A percentile compares a stretch with the other conserved stretches of the same genome.
These are phyloP conservation scores for Inga laurina DNA, from an alignment of 306 rosid genomes.

Conservation along the genomic window DNA sequence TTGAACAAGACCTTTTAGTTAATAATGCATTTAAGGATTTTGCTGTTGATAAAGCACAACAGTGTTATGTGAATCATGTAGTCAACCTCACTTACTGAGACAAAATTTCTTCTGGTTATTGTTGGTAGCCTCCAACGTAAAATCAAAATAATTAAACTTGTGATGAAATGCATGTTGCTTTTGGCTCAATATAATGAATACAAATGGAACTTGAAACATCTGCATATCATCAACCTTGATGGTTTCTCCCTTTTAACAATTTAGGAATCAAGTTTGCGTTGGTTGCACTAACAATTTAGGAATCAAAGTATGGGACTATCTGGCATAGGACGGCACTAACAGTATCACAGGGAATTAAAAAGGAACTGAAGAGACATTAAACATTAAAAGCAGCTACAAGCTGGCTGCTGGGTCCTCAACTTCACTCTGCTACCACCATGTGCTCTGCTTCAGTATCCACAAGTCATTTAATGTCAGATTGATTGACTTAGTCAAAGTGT, in stretches of 20 bases:
- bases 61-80: fast-evolving
- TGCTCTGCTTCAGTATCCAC: background rate
- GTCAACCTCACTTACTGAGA: too few relatives aligned
- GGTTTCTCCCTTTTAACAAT: background rate
- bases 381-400: background rate
- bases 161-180: too few relatives aligned
- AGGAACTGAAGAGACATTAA: background rate
- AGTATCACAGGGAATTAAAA: too few relatives aligned
- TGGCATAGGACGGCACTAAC: background rate
- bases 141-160: too few relatives aligned
- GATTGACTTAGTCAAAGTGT: background rate
- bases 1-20: too few relatives aligned
- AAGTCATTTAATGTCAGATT: background rate
- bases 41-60: too few relatives aligned
- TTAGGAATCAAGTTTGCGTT: too few relatives aligned
- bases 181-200: too few relatives aligned
- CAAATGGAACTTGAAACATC: background rate
- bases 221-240: background rate
- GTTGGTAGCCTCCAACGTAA: too few relatives aligned
- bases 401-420: background rate
- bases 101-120: too few relatives aligned
- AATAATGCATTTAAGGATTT: too few relatives aligned
- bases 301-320: background rate
- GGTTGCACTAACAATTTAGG: too few relatives aligned
- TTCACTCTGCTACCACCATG: background rate